phyloP scores from a whole-genome alignment of 106 monocot genomes.

The Chionographis japonica region DNA sequence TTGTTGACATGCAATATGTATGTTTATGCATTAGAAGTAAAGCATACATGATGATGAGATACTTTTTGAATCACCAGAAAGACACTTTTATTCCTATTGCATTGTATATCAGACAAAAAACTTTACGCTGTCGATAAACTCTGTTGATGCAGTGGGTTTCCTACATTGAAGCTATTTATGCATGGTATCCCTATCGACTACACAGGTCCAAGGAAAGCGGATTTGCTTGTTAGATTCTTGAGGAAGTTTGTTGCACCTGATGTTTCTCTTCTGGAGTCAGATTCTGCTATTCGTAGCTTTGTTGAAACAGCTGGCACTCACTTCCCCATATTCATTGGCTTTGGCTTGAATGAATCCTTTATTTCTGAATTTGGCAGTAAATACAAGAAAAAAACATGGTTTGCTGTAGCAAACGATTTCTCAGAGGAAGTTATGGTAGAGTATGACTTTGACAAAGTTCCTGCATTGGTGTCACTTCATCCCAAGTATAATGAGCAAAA shows the following conservation, averaged over 20 bases:
- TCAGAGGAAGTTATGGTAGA: constrained; percentile 85
- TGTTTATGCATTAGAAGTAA: too few relatives aligned
- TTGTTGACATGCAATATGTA: too few relatives aligned
- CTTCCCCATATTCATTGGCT: constrained; percentile 95
- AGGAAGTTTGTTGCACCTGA: constrained; percentile 88
- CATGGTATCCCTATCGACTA: constrained; percentile 86
- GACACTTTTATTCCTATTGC: neutral
- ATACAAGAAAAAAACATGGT: constrained; percentile 93
- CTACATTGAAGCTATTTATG: constrained; percentile 86
- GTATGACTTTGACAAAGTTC: constrained; percentile 95
- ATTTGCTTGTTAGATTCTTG: constrained; percentile 65
- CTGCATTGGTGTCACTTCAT: constrained; percentile 78
- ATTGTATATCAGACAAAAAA: neutral
- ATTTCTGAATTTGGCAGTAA: constrained; percentile 51
- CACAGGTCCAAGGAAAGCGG: constrained; percentile 82
- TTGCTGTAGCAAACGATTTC: constrained; percentile 83
- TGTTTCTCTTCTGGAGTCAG: constrained; percentile 71
- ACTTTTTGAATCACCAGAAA: too few relatives aligned
- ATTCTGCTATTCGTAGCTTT: constrained; percentile 61
- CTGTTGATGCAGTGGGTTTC: constrained; percentile 71
- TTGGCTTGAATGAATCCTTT: constrained; percentile 73
- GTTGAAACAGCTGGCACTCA: constrained; percentile 64
- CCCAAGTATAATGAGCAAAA: constrained; percentile 78
- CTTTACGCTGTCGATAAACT: too few relatives aligned
- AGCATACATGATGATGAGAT: too few relatives aligned